Percentiles rank a stretch among this genome's conserved stretches.
These are phyloP conservation scores for Laguncularia racemosa DNA, from an alignment of 345 rosid genomes.

Conservation along the genomic window DNA sequence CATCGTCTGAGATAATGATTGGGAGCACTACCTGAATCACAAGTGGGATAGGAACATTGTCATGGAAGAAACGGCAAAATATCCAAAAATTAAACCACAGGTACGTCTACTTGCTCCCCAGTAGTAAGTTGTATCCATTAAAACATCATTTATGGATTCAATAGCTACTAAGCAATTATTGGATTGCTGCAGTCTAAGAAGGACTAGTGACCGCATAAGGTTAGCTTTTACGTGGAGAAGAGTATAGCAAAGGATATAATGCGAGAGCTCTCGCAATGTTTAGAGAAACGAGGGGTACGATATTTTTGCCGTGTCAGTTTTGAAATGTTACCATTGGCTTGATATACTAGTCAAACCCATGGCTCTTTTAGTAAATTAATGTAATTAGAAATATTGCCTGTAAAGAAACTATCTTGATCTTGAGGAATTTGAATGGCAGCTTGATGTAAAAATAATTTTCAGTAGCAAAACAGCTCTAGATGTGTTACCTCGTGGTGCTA, in stretches of 20 bases:
- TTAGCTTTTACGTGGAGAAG: slow-evolving; percentile 67
- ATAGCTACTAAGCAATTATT: not conserved
- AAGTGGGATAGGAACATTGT: too few relatives aligned
- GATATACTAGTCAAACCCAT: not conserved
- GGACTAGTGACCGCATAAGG: slow-evolving; percentile 70
- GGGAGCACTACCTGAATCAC: too few relatives aligned
- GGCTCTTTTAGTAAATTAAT: not conserved
- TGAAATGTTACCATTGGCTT: not conserved
- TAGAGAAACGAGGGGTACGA: slow-evolving; percentile 64
- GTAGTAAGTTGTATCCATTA: not conserved
- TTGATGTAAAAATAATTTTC: slow-evolving; percentile 68
- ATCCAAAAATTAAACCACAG: slow-evolving; percentile 65
- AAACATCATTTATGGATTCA: too few relatives aligned
- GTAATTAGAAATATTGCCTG: too few relatives aligned
- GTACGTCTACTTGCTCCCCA: slow-evolving; percentile 14
- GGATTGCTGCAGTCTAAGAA: slow-evolving; percentile 46
- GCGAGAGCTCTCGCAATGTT: slow-evolving; percentile 39
- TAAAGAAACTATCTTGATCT: not conserved
- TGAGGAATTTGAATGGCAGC: slow-evolving; percentile 22
- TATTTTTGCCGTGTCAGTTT: not conserved
- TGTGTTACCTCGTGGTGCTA: slow-evolving; percentile 73
- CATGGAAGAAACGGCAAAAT: slow-evolving; percentile 62
- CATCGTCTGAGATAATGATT: slow-evolving; percentile 49
- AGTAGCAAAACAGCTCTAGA: slow-evolving; percentile 74
- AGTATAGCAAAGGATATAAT: slow-evolving; percentile 39